Percentiles rank a stretch among this genome's conserved stretches.
These are phyloP conservation scores for Diplodia corticola DNA, from an alignment of 2,329 filamentous ascomycete genomes.

Conservation along the genomic window DNA sequence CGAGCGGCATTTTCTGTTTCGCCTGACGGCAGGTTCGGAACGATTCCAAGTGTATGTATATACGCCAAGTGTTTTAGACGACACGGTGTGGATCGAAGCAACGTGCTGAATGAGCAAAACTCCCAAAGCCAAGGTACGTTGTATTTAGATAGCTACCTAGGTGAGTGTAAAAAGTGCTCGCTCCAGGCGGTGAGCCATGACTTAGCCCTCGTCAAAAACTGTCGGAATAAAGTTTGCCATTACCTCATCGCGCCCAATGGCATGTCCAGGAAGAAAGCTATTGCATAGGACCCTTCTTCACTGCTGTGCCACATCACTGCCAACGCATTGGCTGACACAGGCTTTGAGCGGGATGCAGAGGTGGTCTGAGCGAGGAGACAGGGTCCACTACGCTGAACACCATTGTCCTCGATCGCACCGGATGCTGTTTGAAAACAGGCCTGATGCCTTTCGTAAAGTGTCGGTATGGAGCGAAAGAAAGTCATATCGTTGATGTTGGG, in stretches of 20 bases:
- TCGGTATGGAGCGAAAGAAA: neutral
- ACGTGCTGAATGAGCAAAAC: neutral
- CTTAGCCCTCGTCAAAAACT: neutral
- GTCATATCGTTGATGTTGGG: too few relatives aligned
- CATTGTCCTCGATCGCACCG: neutral
- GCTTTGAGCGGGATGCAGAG: neutral
- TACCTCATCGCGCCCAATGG: neutral
- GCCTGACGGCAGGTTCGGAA: neutral
- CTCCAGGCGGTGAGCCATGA: neutral
- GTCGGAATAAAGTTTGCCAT: neutral
- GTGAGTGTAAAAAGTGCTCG: neutral
- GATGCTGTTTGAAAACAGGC: neutral
- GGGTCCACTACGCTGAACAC: neutral
- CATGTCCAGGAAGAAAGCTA: neutral
- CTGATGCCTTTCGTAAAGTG: neutral
- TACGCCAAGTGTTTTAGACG: neutral
- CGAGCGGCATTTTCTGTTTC: neutral
- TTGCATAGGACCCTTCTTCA: neutral
- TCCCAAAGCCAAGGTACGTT: rapidly evolving
- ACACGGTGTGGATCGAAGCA: neutral
- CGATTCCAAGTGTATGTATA: neutral
- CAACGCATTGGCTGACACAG: neutral
- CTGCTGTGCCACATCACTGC: constrained; percentile 5
- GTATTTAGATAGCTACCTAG: neutral
- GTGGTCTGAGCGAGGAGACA: constrained; percentile 3